These are phyloP conservation scores for Macrolepiota albuminosa DNA, from an alignment of 768 basidiomycete genomes.

Conservation along the genomic window DNA sequence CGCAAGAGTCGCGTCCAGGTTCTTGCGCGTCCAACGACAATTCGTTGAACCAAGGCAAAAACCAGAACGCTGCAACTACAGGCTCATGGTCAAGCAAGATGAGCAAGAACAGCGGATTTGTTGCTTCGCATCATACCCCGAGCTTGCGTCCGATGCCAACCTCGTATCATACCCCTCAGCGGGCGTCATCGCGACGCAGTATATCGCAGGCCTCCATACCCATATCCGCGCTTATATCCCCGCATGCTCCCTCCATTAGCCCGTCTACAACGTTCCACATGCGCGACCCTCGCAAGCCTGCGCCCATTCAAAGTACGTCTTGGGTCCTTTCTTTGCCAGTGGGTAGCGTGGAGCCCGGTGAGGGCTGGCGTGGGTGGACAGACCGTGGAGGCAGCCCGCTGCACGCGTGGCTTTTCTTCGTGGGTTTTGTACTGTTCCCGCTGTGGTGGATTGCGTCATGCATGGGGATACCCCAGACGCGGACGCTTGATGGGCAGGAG, in stretches of 20 bases:
- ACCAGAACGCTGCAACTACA: constrained; percentile 35
- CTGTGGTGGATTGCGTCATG: constrained; percentile 60
- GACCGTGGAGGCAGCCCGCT: constrained; percentile 53
- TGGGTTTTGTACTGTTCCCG: constrained; percentile 64
- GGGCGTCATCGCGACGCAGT: constrained; percentile 45
- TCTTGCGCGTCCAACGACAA: constrained; percentile 29
- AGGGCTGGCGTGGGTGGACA: constrained; percentile 32
- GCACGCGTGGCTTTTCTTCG: constrained; percentile 76
- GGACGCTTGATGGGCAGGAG: constrained; percentile 57
- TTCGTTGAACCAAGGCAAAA: constrained; percentile 12
- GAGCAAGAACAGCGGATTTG: constrained; percentile 27
- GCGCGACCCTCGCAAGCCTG: constrained; percentile 72
- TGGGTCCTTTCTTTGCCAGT: constrained; percentile 54
- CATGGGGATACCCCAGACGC: constrained; percentile 53
- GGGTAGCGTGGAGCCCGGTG: constrained; percentile 25
- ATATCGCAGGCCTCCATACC: constrained; percentile 74
- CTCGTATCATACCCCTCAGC: constrained; percentile 16
- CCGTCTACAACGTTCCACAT: constrained; percentile 65
- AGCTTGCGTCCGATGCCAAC: constrained; percentile 16
- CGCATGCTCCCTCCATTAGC: constrained; percentile 69
- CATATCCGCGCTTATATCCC: constrained; percentile 71
- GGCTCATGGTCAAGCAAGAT: constrained; percentile 43
- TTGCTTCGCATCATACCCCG: constrained; percentile 17
- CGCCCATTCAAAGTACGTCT: constrained; percentile 50
- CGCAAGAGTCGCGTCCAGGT: constrained; percentile 31